Conservation (phyloP, 2,329 filamentous ascomycete species). For the Dactylellina sp. region DNA sequence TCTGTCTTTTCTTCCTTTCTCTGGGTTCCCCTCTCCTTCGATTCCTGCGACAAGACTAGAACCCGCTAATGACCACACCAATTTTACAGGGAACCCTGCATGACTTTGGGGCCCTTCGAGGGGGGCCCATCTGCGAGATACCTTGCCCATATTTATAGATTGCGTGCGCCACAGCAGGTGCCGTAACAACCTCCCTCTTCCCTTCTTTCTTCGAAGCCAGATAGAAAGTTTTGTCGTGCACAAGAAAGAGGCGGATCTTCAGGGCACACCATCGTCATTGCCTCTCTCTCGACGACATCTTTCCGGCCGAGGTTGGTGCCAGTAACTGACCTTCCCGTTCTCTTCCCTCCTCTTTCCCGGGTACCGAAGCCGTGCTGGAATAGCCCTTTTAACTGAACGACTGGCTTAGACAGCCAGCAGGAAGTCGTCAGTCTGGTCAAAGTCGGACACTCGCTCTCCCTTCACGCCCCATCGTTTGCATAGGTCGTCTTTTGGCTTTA, state of each 20-base stretch:
- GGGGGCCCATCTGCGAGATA: conserved; percentile 51
- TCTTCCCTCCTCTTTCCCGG: conserved; percentile 20
- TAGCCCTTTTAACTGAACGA: conserved; percentile 49
- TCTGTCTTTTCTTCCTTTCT: neutral
- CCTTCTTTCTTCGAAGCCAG: conserved; percentile 40
- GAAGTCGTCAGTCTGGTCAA: conserved; percentile 4
- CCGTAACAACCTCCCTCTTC: conserved; percentile 51
- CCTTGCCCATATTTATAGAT: conserved; percentile 57
- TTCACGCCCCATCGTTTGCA: conserved; percentile 50
- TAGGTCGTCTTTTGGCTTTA: conserved; percentile 48
- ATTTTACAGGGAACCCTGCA: conserved; percentile 56
- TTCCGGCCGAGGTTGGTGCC: conserved; percentile 54
- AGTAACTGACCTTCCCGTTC: conserved; percentile 35
- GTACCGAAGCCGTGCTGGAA: conserved; percentile 53
- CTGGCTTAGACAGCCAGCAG: conserved; percentile 53
- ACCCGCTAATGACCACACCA: conserved; percentile 47
- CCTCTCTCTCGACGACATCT: conserved; percentile 52
- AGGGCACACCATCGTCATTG: conserved; percentile 52
- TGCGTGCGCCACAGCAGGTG: conserved; percentile 57
- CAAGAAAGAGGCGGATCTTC: conserved; percentile 49
- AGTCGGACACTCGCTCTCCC: conserved; percentile 29
- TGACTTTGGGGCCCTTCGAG: conserved; percentile 51
- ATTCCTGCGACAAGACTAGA: conserved; percentile 55
- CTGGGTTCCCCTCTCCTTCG: conserved; percentile 41
- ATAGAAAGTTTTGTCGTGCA: conserved; percentile 44